Conservation (phyloP, 2,329 filamentous ascomycete genomes). For the Rutstroemia sp. region DNA sequence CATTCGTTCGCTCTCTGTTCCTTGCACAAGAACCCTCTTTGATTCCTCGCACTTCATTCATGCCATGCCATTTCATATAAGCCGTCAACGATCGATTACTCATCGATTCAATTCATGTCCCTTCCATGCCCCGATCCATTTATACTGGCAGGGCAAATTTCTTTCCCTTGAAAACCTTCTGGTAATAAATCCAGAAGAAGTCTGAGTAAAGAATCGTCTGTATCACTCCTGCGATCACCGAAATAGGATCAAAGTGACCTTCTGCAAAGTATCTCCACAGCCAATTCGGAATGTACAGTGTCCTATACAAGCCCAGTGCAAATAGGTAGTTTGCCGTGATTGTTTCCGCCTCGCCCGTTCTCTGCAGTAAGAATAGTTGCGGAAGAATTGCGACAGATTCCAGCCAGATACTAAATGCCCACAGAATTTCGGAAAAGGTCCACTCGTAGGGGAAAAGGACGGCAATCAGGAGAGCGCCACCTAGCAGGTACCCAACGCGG, state of each 20-base stretch:
- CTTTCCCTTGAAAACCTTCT: conserved; percentile 84
- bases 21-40: neutral
- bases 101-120: neutral
- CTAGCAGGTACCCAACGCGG: conserved; percentile 89
- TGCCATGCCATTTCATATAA: too few relatives aligned
- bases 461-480: conserved; percentile 69
- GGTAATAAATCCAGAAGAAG: conserved; percentile 99
- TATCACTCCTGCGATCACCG: conserved; percentile 79
- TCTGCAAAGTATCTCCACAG: conserved; percentile 83
- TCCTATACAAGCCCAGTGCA: conserved; percentile 82
- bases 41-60: too few relatives aligned
- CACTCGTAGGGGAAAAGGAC: conserved; percentile 83
- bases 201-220: conserved; percentile 96
- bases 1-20: neutral
- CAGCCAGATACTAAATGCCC: conserved; percentile 98
- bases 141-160: conserved; percentile 82
- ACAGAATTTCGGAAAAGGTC: conserved; percentile 76
- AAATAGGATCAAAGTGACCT: conserved; percentile 76
- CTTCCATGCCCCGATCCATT: conserved; percentile 16
- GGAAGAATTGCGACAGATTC: conserved; percentile 95
- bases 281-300: conserved; percentile 98
- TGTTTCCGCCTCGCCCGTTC: conserved; percentile 97
- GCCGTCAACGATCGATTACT: too few relatives aligned
- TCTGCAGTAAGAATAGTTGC: conserved; percentile 95
- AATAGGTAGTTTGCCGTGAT: conserved; percentile 98